phyloP scores from a whole-genome alignment of 139 green algal genomes.

The Nannochloris sp. region DNA sequence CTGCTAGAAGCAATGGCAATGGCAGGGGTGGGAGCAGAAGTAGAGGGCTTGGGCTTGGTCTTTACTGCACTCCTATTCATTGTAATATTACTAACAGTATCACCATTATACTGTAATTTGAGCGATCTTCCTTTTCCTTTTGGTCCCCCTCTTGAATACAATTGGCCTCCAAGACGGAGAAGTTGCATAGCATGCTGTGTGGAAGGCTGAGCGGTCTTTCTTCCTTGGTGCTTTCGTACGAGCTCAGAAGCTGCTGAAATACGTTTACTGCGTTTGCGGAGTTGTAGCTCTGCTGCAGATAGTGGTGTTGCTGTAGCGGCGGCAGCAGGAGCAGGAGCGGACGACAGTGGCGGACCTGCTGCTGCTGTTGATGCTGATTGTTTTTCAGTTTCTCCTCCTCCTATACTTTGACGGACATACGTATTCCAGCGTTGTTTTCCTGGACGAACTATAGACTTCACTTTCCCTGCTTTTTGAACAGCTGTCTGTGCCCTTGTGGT shows the following conservation, averaged over 20 bases:
- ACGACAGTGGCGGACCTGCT: background rate
- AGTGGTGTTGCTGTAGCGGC: background rate
- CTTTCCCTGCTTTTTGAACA: no score
- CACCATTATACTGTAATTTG: background rate
- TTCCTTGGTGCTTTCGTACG: no score
- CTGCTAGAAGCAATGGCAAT: no score
- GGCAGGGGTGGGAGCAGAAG: no score
- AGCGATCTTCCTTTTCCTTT: no score
- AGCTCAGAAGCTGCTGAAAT: no score
- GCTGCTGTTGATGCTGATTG: background rate
- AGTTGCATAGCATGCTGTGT: constrained; percentile 12
- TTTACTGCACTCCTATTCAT: no score
- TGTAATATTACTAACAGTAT: no score
- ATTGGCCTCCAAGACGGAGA: constrained; percentile 13
- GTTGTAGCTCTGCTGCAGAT: background rate
- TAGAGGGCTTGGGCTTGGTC: no score
- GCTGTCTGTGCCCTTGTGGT: no score
- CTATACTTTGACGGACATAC: background rate
- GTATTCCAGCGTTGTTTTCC: constrained; percentile 12
- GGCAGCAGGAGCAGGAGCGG: background rate
- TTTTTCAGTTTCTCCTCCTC: background rate
- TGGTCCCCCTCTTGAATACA: constrained; percentile 30
- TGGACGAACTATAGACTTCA: background rate
- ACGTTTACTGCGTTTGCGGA: no score
- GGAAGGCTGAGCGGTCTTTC: no score